Base-by-base conservation (phyloP, 495 filamentous ascomycete genomes). In the Xylaria curta region DNA sequence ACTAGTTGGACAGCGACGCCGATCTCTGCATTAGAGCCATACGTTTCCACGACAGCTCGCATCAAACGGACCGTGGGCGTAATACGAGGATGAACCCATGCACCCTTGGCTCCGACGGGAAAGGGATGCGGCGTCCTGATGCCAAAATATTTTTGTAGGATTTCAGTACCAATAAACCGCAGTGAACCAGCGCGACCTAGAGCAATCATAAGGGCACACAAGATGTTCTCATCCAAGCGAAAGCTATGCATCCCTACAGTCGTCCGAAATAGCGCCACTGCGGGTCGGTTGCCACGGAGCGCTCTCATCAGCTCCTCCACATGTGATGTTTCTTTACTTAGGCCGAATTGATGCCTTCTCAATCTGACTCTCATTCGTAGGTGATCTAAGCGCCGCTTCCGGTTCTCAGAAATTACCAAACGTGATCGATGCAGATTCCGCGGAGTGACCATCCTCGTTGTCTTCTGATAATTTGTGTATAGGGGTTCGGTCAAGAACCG, bases 401-500 rank as follows among this genome's bases (percentile, higher is more conserved):
- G 3, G 1, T 2, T n/a, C 12, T 33, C 38, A 17, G 26, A 6
- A 58, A 75, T 44, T 6, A 17, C 21, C 9, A 73, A 31, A 31
- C 72, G 72, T 26, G 73, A 68, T 28, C 69, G 49, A 42, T 77
- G 73, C 15, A 82, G 69, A 31, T 81, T 74, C 24, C 81, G 76
- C 9, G 79, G 75, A 1, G 63, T 65, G 49, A 83, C 75, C 38
- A 76, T 76, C 33, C 78, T 75, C 33, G 65, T 71, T 9, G 63
- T 68, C 60, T 78, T 76, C 61, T 80, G 75, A 33, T 77, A 77
- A 46, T 78, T 74, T 12, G 72, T 74, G 68, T 83, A 83, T 6
- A 80, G 26, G 8, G 81, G 78, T n/a, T 79, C 77, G 2, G 76
- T 74, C 62, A 83, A 76, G 69, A 81, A 84, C 2, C 81, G 80